These are phyloP conservation scores for Phlegmacium glaucopus DNA, from an alignment of 768 basidiomycete genomes.

Conservation along the genomic window DNA sequence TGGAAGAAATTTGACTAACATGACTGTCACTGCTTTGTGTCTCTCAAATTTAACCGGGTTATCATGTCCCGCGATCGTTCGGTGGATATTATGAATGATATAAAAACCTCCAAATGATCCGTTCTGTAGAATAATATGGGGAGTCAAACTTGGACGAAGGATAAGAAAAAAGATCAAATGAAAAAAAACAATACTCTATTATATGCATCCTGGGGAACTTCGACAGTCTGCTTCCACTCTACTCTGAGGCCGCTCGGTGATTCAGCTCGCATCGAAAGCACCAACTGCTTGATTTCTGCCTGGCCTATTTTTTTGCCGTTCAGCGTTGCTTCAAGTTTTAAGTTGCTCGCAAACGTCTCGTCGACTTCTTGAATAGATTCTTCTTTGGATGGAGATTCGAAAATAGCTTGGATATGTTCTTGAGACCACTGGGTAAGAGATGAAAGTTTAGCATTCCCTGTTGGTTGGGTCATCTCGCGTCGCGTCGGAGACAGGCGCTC, in stretches of 20 bases:
- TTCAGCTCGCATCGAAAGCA: slow-evolving; percentile 38
- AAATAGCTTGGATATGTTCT: slow-evolving; percentile 45
- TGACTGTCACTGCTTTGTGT: slow-evolving; percentile 49
- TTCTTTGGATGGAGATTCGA: slow-evolving; percentile 45
- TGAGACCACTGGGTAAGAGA: slow-evolving; percentile 49
- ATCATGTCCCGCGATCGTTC: slow-evolving; percentile 29
- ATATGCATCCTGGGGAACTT: slow-evolving; percentile 36
- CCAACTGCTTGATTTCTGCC: slow-evolving; percentile 37
- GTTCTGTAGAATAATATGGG: slow-evolving; percentile 26
- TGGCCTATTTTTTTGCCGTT: slow-evolving; percentile 42
- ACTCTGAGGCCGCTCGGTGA: slow-evolving; percentile 40
- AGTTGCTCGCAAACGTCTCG: slow-evolving; percentile 39
- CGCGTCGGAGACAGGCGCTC: too few relatives aligned
- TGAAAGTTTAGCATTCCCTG: slow-evolving; percentile 21
- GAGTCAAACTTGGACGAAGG: too few relatives aligned
- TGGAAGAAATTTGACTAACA: slow-evolving; percentile 28
- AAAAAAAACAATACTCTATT: slow-evolving; percentile 38
- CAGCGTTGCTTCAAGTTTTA: slow-evolving; percentile 30
- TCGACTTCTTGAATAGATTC: slow-evolving; percentile 40
- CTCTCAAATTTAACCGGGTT: slow-evolving; percentile 38
- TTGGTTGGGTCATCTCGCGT: too few relatives aligned
- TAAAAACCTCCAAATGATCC: slow-evolving; percentile 51
- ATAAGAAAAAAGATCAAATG: background rate
- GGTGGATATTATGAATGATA: slow-evolving; percentile 46
- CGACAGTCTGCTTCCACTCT: slow-evolving; percentile 47